Base-by-base conservation (phyloP, 2,329 filamentous ascomycete species). In the Cladosporium sp. region DNA sequence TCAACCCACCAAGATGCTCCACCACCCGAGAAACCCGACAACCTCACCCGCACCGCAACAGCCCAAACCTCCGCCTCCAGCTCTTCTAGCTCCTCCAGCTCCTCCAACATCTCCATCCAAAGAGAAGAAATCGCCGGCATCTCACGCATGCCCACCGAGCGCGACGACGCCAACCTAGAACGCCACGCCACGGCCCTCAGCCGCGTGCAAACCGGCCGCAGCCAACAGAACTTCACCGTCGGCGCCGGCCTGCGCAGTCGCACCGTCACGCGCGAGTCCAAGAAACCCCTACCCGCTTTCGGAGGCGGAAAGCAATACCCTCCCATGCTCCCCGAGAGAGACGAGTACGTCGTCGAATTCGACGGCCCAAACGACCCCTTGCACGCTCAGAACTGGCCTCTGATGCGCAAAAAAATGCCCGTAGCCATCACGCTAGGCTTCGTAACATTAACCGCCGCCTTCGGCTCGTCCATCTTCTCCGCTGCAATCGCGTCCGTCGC, bases 341-440 rank as follows among this genome's bases (percentile, higher is more conserved):
- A 90, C 59, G 80, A 86, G 55, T 91, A 89, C 62, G 85, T 90
- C 0, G 86, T 91, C 38, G 86, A 78, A 35, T 95, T 95, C 62
- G 85, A 91, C 58, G 90, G 89, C 0, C 84, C 82, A 1, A 78
- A 90, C 56, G 90, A 95, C 61, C 89, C 89, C 2, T 63, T 91
- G 53, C 89, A 95, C 67, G 85, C 88, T 1, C 86, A 92, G 70
- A 95, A 95, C 65, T 95, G 90, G 90, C 78, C 86, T 0, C 62
- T 86, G 48, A 78, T 71, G 62, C 91, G 87, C 73, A 95, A 95
- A 82, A 82, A 78, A 61, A 43, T 89, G 33, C 59, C 79, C 4
- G 87, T 84, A 0, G 80, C 82, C 16, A 75, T 76, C 35, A 83
- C 89, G 59, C 72, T 91, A 36, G 86, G 83, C 13, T 90, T 83